A percentile compares a stretch with the other conserved stretches of the same genome.
Conservation (phyloP, 2,329 filamentous ascomycete species). For the Capronia coronata region DNA sequence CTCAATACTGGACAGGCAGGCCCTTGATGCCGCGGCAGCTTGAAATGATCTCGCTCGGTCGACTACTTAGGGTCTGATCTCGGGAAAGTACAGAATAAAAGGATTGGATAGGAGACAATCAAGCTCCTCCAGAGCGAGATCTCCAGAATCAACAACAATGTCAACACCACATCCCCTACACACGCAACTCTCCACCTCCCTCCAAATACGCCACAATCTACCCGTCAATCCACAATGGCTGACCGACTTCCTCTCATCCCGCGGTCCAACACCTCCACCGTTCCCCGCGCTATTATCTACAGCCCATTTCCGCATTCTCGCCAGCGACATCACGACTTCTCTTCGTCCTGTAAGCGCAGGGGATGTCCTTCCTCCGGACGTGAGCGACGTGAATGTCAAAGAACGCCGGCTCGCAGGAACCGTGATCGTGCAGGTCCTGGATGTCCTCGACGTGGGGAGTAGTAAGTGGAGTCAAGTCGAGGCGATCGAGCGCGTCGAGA, state of each 20-base stretch:
- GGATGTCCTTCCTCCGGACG: slow-evolving; percentile 52
- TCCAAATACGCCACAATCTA: slow-evolving; percentile 24
- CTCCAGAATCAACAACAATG: neutral
- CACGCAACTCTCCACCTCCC: slow-evolving; percentile 14
- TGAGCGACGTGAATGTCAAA: slow-evolving; percentile 49
- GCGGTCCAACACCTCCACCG: slow-evolving; percentile 48
- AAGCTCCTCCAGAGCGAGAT: neutral
- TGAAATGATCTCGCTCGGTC: too few species aligned
- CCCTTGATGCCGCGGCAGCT: too few species aligned
- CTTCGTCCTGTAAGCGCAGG: slow-evolving; percentile 38
- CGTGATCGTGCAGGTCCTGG: slow-evolving; percentile 73
- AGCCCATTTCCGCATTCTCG: slow-evolving; percentile 70
- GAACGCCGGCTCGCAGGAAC: slow-evolving; percentile 55
- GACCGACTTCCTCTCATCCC: slow-evolving; percentile 49
- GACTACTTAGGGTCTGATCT: too few species aligned
- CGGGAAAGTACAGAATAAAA: too few species aligned
- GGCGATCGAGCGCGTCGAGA: slow-evolving; percentile 52
- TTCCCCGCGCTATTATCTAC: slow-evolving; percentile 69
- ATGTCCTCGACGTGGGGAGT: slow-evolving; percentile 73
- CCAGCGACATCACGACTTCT: slow-evolving; percentile 65
- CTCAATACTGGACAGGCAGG: too few species aligned
- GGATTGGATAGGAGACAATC: neutral
- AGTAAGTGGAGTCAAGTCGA: slow-evolving; percentile 86
- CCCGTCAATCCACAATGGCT: slow-evolving; percentile 35
- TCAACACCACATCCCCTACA: slow-evolving; percentile 13